Evolutionary conservation across 306 rosid species (phyloP).

Genomic region (Rosa multiflora): DNA sequence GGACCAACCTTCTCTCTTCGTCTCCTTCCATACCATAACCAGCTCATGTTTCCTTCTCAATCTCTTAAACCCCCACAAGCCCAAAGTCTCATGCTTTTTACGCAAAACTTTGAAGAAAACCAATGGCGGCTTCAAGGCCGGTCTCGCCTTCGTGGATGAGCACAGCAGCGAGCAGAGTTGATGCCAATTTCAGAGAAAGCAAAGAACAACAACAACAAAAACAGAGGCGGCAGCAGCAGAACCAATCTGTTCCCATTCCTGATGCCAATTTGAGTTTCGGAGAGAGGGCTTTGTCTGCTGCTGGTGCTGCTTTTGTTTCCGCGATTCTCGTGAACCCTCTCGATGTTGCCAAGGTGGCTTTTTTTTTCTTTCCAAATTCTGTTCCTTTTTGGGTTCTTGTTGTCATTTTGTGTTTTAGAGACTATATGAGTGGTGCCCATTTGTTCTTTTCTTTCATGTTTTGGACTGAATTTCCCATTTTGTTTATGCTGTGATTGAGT

Average conservation of each 20-base stretch:
- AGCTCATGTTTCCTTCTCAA: background rate
- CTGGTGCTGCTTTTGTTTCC: constrained; percentile 81
- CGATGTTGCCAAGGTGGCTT: constrained; percentile 81
- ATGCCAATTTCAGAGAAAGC: constrained; percentile 33
- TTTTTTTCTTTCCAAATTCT: background rate
- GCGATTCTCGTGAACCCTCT: constrained; percentile 87
- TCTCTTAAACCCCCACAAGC: background rate
- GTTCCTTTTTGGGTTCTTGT: background rate
- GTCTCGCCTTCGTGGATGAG: constrained; percentile 45
- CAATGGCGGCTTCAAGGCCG: constrained; percentile 45
- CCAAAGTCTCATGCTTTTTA: background rate
- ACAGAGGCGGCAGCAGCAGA: background rate
- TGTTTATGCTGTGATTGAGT: background rate
- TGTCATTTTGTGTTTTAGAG: background rate
- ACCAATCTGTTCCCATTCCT: constrained; percentile 19
- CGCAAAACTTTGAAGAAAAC: background rate
- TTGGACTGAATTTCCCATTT: background rate
- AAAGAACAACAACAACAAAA: constrained; percentile 6
- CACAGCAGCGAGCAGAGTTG: constrained; percentile 41
- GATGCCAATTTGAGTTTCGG: constrained; percentile 51
- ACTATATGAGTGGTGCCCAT: background rate
- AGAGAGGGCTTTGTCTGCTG: constrained; percentile 70
- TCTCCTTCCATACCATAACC: background rate
- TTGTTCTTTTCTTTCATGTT: constrained; percentile 4
- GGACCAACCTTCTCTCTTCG: background rate